Base-by-base conservation (phyloP, 768 basidiomycete species). In the Rhizopogon vesiculosus region DNA sequence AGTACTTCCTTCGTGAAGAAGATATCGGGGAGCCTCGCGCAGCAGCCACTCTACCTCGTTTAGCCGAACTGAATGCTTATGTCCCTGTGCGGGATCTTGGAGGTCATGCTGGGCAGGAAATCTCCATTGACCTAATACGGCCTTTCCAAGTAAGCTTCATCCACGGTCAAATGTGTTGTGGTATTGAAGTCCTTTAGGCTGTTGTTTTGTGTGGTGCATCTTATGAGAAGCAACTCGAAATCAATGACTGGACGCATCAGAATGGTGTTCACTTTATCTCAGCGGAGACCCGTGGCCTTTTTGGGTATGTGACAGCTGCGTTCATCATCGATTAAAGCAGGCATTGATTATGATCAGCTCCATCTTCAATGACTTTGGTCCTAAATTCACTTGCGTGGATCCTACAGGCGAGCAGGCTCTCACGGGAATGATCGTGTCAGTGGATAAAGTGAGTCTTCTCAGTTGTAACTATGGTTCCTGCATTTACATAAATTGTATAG, bases 371-470 rank as follows among this genome's bases (percentile, higher is more conserved):
- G 97, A 99, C 72, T 98, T 99, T 62, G 97, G 97, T 6, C 72
- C 86, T 25, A 92, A 91, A 69, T 99, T 98, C 67, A 87, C 92
- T 15, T 95, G 93, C 61, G 91, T 97, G 25, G 97, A 99, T 67
- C 87, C 93, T n/a, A 95, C 91, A n/a, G 97, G 97, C 16, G 97
- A 98, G 72, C 87, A 93, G 61, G 89, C 94, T 3, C 76, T 98
- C 55, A 80, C 84, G 2, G 97, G 97, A 18, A 98, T 99, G 93
- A 89, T 98, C 54, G 95, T 94, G 9, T 89, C 91, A 52, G 84
- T 98, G n/a, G 86, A 84, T 53, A 89, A 91, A 78, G 94, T 90
- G 50, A 54, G 51, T 53, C 15, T 43, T 19, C 33, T 55, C 25
- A 19, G 13, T 10, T 54, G 15, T 44, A 9, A 50, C 39, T 19